Evolutionary conservation across 257 asterid species (phyloP).

Genomic region (Nicotiana obtusifolia): DNA sequence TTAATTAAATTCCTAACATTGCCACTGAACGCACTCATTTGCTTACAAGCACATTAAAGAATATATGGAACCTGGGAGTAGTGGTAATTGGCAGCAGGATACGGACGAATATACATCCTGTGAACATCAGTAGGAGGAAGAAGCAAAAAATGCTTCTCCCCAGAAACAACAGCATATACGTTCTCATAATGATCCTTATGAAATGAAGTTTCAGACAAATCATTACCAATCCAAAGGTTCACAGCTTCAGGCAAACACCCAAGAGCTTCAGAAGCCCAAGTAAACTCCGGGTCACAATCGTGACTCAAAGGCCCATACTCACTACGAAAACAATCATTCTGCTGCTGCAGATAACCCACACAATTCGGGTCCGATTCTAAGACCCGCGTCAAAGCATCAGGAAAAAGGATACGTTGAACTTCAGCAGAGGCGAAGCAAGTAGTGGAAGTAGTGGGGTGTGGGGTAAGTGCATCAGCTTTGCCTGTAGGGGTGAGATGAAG

Average conservation of each 20-base stretch:
- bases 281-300: constrained; percentile 57
- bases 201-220: constrained; percentile 62
- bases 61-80: constrained; percentile 45
- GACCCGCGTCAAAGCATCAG: constrained; percentile 48
- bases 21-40: neutral
- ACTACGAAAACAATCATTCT: constrained; percentile 78
- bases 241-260: constrained; percentile 87
- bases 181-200: constrained; percentile 94
- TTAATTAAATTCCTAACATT: too few relatives aligned
- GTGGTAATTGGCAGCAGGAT: constrained; percentile 60
- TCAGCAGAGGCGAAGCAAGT: constrained; percentile 81
- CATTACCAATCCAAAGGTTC: constrained; percentile 82
- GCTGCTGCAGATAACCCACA: constrained; percentile 82
- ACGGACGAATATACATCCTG: constrained; percentile 68
- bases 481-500: constrained; percentile 92
- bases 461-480: constrained; percentile 63
- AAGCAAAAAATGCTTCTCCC: constrained; percentile 72
- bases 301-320: constrained; percentile 54
- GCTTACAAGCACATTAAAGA: neutral
- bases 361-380: constrained; percentile 22
- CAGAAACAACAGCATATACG: constrained; percentile 67
- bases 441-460: constrained; percentile 42
- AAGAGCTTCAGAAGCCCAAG: constrained; percentile 77
- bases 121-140: constrained; percentile 92
- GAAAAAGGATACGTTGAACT: constrained; percentile 47